phyloP scores from a whole-genome alignment of 768 basidiomycete genomes.

The Tylopilus subfusipes region DNA sequence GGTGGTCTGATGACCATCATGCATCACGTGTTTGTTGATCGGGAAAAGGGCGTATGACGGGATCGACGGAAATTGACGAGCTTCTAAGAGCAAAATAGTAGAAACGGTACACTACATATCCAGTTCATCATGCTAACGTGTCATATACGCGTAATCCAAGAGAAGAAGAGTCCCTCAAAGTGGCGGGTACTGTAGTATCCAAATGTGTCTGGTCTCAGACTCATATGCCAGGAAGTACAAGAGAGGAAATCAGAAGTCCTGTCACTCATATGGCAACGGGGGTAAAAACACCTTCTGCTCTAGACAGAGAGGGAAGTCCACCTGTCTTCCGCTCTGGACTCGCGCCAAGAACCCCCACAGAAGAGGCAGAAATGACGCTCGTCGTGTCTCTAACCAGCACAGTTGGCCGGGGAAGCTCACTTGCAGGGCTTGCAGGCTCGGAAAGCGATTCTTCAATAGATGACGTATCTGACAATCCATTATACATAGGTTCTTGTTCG shows the following conservation, averaged over 20 bases:
- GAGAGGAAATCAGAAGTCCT: conserved; percentile 17
- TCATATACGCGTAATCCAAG: conserved; percentile 9
- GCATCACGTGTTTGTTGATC: neutral
- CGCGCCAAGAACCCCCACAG: conserved; percentile 23
- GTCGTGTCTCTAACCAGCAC: conserved; percentile 31
- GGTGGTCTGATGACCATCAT: neutral
- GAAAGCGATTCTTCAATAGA: conserved; percentile 36
- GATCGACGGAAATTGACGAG: conserved; percentile 19
- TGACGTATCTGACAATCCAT: conserved; percentile 33
- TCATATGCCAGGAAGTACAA: conserved; percentile 4
- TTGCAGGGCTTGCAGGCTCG: conserved; percentile 33
- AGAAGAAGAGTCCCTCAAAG: conserved; percentile 1
- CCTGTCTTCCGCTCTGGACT: conserved; percentile 28
- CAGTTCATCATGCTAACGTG: conserved; percentile 6
- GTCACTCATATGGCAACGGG: conserved; percentile 30
- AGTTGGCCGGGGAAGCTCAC: conserved; percentile 24
- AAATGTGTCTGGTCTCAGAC: conserved; percentile 9
- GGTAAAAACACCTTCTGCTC: conserved; percentile 19
- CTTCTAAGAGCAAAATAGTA: conserved; percentile 28
- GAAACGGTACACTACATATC: conserved; percentile 22
- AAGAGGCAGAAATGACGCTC: conserved; percentile 27
- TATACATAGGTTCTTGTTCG: conserved; percentile 26
- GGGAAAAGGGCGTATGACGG: neutral
- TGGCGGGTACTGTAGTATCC: conserved; percentile 14
- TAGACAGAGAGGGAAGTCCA: conserved; percentile 10